These are phyloP conservation scores for Leptographium galeiforme DNA, from an alignment of 2,329 filamentous ascomycete species.

Conservation along the genomic window DNA sequence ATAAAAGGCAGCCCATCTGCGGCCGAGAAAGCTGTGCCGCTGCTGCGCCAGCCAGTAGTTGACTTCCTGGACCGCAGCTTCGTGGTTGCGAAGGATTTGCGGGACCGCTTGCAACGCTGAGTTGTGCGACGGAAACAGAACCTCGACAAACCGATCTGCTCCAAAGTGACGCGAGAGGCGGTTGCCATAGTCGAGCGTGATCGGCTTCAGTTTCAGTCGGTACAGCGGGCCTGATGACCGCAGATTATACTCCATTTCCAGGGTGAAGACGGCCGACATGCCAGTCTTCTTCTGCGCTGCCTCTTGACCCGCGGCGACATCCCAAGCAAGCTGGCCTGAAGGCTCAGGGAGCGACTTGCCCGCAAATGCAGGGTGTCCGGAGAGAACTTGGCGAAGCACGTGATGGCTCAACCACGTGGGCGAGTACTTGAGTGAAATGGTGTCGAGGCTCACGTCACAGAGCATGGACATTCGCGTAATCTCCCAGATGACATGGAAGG, in stretches of 20 bases:
- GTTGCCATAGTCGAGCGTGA: constrained; percentile 34
- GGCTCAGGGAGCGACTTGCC: constrained; percentile 34
- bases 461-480: constrained; percentile 32
- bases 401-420: constrained; percentile 29
- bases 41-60: constrained; percentile 26
- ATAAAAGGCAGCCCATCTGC: constrained; percentile 13
- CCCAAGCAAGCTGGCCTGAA: constrained; percentile 31
- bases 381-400: constrained; percentile 27
- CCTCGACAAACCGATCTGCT: constrained; percentile 42
- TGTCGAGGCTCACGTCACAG: constrained; percentile 27
- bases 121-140: constrained; percentile 33
- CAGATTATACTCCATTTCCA: constrained; percentile 24
- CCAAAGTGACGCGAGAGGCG: constrained; percentile 43
- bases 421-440: constrained; percentile 23
- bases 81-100: constrained; percentile 17
- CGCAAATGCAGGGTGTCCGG: constrained; percentile 23
- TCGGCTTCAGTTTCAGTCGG: constrained; percentile 30
- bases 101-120: constrained; percentile 15
- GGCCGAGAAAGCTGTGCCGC: constrained; percentile 30
- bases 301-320: constrained; percentile 19
- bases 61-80: constrained; percentile 18
- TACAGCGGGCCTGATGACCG: constrained; percentile 27
- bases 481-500: constrained; percentile 39
- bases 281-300: constrained; percentile 16
- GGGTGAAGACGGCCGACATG: constrained; percentile 28